Percentiles rank a stretch among this genome's conserved stretches.
These are phyloP conservation scores for Emmonsia crescens DNA, from an alignment of 2,329 filamentous ascomycete species.

Conservation along the genomic window DNA sequence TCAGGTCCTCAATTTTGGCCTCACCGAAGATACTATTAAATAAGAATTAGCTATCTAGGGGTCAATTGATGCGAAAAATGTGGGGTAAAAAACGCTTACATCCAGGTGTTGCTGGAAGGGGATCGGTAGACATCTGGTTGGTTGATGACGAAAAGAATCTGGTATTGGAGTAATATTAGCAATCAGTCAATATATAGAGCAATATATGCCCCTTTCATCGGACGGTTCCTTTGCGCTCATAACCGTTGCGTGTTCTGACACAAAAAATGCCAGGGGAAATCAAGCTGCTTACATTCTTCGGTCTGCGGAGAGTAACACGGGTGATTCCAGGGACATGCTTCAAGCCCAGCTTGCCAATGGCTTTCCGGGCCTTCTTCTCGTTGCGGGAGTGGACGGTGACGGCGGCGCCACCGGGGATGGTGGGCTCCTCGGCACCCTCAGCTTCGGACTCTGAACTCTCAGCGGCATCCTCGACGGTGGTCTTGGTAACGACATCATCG, in stretches of 20 bases:
- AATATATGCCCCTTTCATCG: background rate
- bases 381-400: conserved; percentile 95
- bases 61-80: conserved; percentile 15
- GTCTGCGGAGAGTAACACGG: conserved; percentile 90
- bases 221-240: background rate
- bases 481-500: conserved; percentile 72
- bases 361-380: conserved; percentile 99
- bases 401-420: conserved; percentile 71
- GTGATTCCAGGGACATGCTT: conserved; percentile 96
- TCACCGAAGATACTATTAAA: conserved; percentile 83
- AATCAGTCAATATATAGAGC: background rate
- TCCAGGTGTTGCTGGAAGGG: conserved; percentile 98
- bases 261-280: background rate
- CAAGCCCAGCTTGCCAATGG: conserved; percentile 94
- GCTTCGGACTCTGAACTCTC: conserved; percentile 41
- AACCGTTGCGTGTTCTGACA: background rate
- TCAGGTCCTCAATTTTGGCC: conserved; percentile 99
- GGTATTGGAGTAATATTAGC: conserved; percentile 10
- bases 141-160: conserved; percentile 99
- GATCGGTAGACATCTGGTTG: conserved; percentile 99
- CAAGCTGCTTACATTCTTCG: conserved; percentile 82
- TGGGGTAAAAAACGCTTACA: conserved; percentile 51
- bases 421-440: conserved; percentile 44
- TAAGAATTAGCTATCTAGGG: background rate
- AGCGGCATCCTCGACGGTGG: conserved; percentile 60